Base-by-base conservation (phyloP, 2,329 filamentous ascomycete species). In the Alternaria sp. region DNA sequence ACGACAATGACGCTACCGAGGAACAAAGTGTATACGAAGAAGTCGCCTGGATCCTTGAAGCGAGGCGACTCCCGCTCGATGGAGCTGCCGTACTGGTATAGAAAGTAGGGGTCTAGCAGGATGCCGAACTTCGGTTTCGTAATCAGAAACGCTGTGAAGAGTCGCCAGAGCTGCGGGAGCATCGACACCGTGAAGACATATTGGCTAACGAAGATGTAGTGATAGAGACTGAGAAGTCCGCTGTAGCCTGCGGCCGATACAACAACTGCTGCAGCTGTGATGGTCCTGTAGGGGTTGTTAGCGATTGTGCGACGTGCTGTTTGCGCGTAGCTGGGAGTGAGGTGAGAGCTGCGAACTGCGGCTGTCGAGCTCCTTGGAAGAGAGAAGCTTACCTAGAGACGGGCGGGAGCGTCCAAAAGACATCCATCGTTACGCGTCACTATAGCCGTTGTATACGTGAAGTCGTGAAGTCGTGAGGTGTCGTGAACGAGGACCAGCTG, bases 11-110 rank as follows among this genome's bases (percentile, higher is more conserved):
- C 82, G 55, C 82, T 81, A 71, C 87, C 85, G 72, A 94, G 86
- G 77, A 96, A 96, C 63, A 90, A 81, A 71, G 96, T 82, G 78
- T 96, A 97, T 82, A 90, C 90, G 66, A 96, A 85, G 72, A 96
- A 87, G 78, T 96, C 92, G 76, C 93, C 94, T 61, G 91, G 91
- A 70, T 87, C 86, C 45, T 85, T 82, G 78, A 97, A 95, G 63
- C 92, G 89, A 57, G 90, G 82, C 65, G 91, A 92, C 68, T 87
- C 86, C 45, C 82, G 86, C 83, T 97, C 94, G 54, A 97, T 83
- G 69, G 89, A 87, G 76, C 87, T 91, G 71, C 91, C 83, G 82
- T 96, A 96, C 67, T 87, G 90, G 83, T 90, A 97, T 69, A 96
- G 78, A 74, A 92, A 91, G 82, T 92, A 93, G 46, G 92, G 89